These are phyloP conservation scores for Pistacia vera DNA, from an alignment of 345 rosid species.

Conservation along the genomic window DNA sequence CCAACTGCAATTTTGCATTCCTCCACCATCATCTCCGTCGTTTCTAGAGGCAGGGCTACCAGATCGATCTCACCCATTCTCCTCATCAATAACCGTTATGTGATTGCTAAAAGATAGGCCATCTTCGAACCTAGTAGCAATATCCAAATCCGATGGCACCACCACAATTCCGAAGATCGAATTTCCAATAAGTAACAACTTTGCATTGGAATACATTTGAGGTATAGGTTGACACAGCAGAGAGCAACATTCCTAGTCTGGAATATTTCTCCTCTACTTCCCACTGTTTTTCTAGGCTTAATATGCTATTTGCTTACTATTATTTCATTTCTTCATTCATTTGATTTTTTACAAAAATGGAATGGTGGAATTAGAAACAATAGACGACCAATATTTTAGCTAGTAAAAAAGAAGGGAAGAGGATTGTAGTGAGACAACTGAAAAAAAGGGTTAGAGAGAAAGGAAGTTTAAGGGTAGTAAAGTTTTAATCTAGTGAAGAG, in stretches of 20 bases:
- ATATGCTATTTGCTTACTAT: conserved; percentile 22
- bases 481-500: conserved; percentile 33
- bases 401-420: background rate
- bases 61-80: too few relatives aligned
- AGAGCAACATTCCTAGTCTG: conserved; percentile 13
- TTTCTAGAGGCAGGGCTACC: too few relatives aligned
- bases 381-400: conserved; percentile 44
- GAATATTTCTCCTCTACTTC: conserved; percentile 10
- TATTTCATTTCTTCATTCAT: conserved; percentile 46
- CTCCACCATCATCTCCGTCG: too few relatives aligned
- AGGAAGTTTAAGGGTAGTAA: conserved; percentile 29
- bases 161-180: conserved; percentile 28
- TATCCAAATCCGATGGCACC: too few relatives aligned
- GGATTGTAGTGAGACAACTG: conserved; percentile 30
- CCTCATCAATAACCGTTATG: too few relatives aligned
- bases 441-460: conserved; percentile 24
- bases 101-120: too few relatives aligned
- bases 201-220: conserved; percentile 43
- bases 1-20: too few relatives aligned
- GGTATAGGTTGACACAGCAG: conserved; percentile 3
- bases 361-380: conserved; percentile 34
- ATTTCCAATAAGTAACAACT: conserved; percentile 43
- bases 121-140: too few relatives aligned
- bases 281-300: conserved; percentile 12
- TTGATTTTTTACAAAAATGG: conserved; percentile 60